Percentiles rank a stretch among this genome's conserved stretches.
Evolutionary conservation across 441 rosid species (phyloP).

Genomic region (Eutrema salsugineum): DNA sequence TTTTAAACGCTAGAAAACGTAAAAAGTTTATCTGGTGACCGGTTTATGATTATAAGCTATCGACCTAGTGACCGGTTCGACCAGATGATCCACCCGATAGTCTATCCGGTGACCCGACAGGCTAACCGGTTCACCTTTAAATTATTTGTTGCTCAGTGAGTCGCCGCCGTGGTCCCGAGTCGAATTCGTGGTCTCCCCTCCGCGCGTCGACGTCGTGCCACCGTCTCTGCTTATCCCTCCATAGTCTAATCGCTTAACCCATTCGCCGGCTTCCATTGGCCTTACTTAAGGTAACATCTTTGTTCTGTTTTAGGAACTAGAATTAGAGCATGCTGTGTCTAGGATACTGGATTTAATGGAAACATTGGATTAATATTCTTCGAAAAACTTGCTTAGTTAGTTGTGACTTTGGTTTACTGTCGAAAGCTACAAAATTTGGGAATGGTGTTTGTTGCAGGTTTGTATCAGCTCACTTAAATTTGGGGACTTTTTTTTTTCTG

Average conservation of each 20-base stretch:
- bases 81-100: not conserved
- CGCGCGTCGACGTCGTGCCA: slow-evolving; percentile 12
- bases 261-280: not conserved
- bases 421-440: not conserved
- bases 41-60: too few species aligned
- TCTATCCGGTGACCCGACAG: not conserved
- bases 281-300: not conserved
- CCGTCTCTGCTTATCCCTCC: not conserved
- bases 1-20: too few species aligned
- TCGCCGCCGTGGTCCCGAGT: slow-evolving; percentile 17
- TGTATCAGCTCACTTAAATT: not conserved
- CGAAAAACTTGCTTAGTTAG: not conserved
- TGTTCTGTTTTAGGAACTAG: not conserved
- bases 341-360: not conserved
- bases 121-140: not conserved
- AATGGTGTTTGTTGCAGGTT: not conserved
- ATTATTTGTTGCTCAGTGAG: not conserved
- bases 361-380: not conserved
- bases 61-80: not conserved
- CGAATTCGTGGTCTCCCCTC: slow-evolving; percentile 16
- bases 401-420: not conserved
- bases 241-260: not conserved
- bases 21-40: too few species aligned
- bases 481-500: not conserved
- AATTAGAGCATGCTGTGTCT: not conserved